These are phyloP conservation scores for Chrysosphaeria jannelii DNA, from an alignment of 2,329 filamentous ascomycete species.

Conservation along the genomic window DNA sequence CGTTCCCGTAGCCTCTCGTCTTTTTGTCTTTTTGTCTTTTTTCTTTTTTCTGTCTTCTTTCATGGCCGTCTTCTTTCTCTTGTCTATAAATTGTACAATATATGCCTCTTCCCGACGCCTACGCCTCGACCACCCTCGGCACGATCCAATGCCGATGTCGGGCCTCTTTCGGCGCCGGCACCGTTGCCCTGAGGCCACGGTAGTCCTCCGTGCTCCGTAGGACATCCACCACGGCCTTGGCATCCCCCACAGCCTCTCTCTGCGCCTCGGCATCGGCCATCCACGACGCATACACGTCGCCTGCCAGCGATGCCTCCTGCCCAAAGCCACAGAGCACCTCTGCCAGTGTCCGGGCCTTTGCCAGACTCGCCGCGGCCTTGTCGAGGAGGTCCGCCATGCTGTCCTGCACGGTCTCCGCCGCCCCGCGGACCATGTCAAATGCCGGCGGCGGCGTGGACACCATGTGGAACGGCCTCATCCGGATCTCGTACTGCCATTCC, in stretches of 20 bases:
- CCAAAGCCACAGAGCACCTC: conserved; percentile 23
- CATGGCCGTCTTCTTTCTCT: background rate
- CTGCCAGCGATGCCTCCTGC: conserved; percentile 17
- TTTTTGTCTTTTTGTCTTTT: conserved; percentile 1
- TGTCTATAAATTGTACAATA: conserved; percentile 1
- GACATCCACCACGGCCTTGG: conserved; percentile 5
- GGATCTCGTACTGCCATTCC: conserved; percentile 43
- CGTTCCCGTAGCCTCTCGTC: background rate
- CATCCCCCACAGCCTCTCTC: too few species aligned
- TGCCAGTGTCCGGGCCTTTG: conserved; percentile 20
- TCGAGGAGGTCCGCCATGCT: conserved; percentile 13
- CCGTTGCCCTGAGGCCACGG: conserved; percentile 16
- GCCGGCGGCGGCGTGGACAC: conserved; percentile 38
- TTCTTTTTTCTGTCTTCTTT: background rate
- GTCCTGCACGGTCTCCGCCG: conserved; percentile 12
- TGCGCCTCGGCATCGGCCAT: conserved; percentile 22
- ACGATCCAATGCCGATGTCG: conserved; percentile 38
- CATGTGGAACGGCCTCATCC: conserved; percentile 56
- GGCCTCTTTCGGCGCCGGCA: conserved; percentile 19
- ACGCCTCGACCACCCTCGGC: conserved; percentile 13
- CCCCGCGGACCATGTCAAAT: conserved; percentile 25
- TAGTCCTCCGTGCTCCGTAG: conserved; percentile 2
- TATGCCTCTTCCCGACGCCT: background rate
- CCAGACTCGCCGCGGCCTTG: conserved; percentile 15
- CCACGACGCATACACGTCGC: conserved; percentile 27